Conservation (phyloP, 371 early-diverging fungal species). For the Funneliformis caledonium region DNA sequence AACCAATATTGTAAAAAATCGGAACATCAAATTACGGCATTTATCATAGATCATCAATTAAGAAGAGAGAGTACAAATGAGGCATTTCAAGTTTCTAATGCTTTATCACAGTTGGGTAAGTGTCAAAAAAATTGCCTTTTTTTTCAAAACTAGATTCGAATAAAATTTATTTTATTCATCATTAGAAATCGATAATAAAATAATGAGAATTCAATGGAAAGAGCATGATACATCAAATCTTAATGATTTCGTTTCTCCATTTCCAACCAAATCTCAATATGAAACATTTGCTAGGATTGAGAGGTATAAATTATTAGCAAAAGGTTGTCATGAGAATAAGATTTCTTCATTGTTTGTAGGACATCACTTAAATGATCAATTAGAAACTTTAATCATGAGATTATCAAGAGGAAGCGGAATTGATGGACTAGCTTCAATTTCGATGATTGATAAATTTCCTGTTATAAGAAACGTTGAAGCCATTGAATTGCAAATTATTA, state of each 20-base stretch:
- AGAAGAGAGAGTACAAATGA: slow-evolving; percentile 35
- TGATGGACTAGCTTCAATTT: slow-evolving; percentile 38
- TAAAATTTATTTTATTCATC: neutral
- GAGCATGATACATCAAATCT: neutral
- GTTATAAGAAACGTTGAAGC: slow-evolving; percentile 25
- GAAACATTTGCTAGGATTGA: slow-evolving; percentile 35
- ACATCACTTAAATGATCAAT: slow-evolving; percentile 41
- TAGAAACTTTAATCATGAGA: slow-evolving; percentile 38
- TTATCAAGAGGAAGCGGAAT: slow-evolving; percentile 40
- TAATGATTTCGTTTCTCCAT: neutral
- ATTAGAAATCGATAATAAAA: slow-evolving; percentile 20
- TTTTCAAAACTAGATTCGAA: neutral
- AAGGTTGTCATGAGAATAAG: neutral
- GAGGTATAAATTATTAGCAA: slow-evolving; percentile 31
- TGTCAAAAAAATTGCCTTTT: neutral
- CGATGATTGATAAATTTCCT: neutral
- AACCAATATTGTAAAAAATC: slow-evolving; percentile 1
- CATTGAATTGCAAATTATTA: neutral
- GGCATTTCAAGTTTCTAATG: slow-evolving; percentile 25
- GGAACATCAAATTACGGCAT: slow-evolving; percentile 13
- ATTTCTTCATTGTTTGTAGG: slow-evolving; percentile 28
- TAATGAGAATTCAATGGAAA: slow-evolving; percentile 29
- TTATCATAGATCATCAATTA: slow-evolving; percentile 39
- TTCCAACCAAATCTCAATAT: slow-evolving; percentile 27
- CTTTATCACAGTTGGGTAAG: slow-evolving; percentile 23